phyloP scores from a whole-genome alignment of 2,329 filamentous ascomycete species.

The Aaosphaeria pasadenensis region DNA sequence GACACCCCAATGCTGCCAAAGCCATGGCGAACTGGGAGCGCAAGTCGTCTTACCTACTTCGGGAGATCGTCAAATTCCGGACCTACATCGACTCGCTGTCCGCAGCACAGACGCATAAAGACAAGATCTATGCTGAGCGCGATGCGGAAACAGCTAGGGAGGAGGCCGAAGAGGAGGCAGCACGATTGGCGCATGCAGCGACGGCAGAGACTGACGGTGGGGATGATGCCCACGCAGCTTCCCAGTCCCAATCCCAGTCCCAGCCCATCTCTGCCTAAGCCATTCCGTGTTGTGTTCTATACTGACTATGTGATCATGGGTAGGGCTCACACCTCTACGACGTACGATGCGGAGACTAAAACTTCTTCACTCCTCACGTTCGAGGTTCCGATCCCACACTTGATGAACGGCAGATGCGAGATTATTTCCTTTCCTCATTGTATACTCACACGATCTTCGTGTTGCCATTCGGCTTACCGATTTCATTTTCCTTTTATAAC shows the following conservation, averaged over 20 bases:
- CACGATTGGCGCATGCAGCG: slow-evolving; percentile 3
- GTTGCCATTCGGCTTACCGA: not conserved
- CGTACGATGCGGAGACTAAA: slow-evolving; percentile 33
- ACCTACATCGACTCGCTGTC: slow-evolving; percentile 88
- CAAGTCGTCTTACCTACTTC: slow-evolving; percentile 85
- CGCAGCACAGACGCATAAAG: slow-evolving; percentile 66
- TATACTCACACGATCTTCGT: slow-evolving; percentile 5
- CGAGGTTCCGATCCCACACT: slow-evolving; percentile 14
- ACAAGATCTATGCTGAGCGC: slow-evolving; percentile 61
- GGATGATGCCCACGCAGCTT: slow-evolving; percentile 23
- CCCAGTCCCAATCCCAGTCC: slow-evolving; percentile 5
- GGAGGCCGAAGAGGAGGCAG: slow-evolving; percentile 9
- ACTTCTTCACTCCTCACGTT: slow-evolving; percentile 34
- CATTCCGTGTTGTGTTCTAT: slow-evolving; percentile 10
- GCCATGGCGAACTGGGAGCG: slow-evolving; percentile 97
- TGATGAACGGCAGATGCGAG: no score
- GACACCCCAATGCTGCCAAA: slow-evolving; percentile 74
- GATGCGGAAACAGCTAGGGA: slow-evolving; percentile 22
- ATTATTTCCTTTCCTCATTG: no score
- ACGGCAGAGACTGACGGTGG: slow-evolving; percentile 31
- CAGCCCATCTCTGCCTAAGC: slow-evolving; percentile 14
- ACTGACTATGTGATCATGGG: slow-evolving; percentile 24
- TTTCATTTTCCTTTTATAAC: not conserved
- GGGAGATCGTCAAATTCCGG: slow-evolving; percentile 94
- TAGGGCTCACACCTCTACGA: slow-evolving; percentile 33